Conservation (phyloP, 768 basidiomycete genomes). For the Amanita muscaria region DNA sequence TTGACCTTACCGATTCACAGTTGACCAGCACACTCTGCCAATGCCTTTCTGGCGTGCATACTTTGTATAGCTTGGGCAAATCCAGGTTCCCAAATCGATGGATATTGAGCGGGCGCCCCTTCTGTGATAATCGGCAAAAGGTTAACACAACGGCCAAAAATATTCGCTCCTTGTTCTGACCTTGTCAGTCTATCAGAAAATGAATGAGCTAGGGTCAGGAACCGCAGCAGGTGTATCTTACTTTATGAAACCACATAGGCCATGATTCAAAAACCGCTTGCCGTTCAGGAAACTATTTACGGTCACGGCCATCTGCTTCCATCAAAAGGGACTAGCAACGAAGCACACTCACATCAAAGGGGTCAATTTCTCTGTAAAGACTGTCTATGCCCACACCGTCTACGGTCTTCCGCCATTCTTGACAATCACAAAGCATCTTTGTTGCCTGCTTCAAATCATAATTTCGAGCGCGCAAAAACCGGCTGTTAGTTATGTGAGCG, state of each 20-base stretch:
- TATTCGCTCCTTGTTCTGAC: slow-evolving; percentile 21
- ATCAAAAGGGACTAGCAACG: not conserved
- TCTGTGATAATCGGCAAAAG: slow-evolving; percentile 27
- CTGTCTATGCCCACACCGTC: slow-evolving; percentile 59
- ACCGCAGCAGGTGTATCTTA: slow-evolving; percentile 11
- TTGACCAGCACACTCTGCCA: slow-evolving; percentile 60
- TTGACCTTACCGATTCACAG: slow-evolving; percentile 39
- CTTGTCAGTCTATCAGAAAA: slow-evolving; percentile 51
- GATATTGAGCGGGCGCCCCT: slow-evolving; percentile 66
- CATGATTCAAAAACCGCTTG: slow-evolving; percentile 63
- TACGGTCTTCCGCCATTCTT: slow-evolving; percentile 59
- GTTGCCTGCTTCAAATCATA: slow-evolving; percentile 52
- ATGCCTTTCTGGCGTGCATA: slow-evolving; percentile 49
- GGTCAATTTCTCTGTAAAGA: slow-evolving; percentile 52
- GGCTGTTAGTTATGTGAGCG: slow-evolving; percentile 39
- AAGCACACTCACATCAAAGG: slow-evolving; percentile 50
- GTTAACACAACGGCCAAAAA: not conserved
- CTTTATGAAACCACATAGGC: slow-evolving; percentile 79
- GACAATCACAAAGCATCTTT: slow-evolving; percentile 58
- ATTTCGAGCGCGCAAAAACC: slow-evolving; percentile 70
- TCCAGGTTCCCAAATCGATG: slow-evolving; percentile 56
- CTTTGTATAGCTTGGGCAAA: slow-evolving; percentile 45
- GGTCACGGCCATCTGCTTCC: not conserved
- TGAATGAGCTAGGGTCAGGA: not conserved
- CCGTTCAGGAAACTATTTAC: slow-evolving; percentile 55